A percentile compares a stretch with the other conserved stretches of the same genome.
Evolutionary conservation across 1,139 yeast genomes (phyloP).

Genomic region (Trichomonascaceae sp.): DNA sequence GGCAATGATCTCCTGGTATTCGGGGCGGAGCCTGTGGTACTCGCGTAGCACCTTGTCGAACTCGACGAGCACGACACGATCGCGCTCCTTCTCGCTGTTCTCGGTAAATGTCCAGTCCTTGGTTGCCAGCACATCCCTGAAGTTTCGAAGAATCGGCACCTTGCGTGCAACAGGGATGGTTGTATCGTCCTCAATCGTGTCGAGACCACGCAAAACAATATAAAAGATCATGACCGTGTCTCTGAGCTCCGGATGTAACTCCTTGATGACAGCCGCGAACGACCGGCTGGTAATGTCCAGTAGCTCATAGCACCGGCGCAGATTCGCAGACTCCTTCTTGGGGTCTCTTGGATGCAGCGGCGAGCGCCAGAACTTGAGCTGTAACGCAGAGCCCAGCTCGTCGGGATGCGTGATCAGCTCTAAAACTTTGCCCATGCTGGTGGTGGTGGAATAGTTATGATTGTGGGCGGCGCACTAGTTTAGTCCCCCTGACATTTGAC

Average conservation of each 20-base stretch:
- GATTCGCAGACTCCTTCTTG: constrained; percentile 31
- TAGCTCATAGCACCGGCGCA: constrained; percentile 56
- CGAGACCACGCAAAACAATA: constrained; percentile 76
- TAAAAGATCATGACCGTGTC: constrained; percentile 71
- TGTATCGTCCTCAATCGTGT: constrained; percentile 97
- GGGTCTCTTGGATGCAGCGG: constrained; percentile 42
- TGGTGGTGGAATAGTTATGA: too few relatives aligned
- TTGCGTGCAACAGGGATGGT: constrained; percentile 57
- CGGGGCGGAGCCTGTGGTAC: constrained; percentile 58
- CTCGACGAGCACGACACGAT: constrained; percentile 63
- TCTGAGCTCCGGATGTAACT: constrained; percentile 80
- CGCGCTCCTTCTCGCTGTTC: constrained; percentile 60
- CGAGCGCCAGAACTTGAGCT: not conserved
- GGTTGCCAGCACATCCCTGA: constrained; percentile 42
- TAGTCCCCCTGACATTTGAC: too few relatives aligned
- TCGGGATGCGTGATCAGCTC: constrained; percentile 57
- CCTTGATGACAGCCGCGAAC: constrained; percentile 83
- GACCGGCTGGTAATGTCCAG: constrained; percentile 70
- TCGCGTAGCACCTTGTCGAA: constrained; percentile 59
- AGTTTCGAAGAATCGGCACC: constrained; percentile 59
- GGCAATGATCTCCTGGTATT: constrained; percentile 64
- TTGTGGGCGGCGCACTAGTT: too few relatives aligned
- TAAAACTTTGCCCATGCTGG: constrained; percentile 50
- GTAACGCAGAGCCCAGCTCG: constrained; percentile 49
- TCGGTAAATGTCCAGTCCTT: constrained; percentile 72